Percentiles rank a stretch among this genome's conserved stretches.
Conservation (phyloP, 106 monocot species). For the Phalaenopsis aphrodite region DNA sequence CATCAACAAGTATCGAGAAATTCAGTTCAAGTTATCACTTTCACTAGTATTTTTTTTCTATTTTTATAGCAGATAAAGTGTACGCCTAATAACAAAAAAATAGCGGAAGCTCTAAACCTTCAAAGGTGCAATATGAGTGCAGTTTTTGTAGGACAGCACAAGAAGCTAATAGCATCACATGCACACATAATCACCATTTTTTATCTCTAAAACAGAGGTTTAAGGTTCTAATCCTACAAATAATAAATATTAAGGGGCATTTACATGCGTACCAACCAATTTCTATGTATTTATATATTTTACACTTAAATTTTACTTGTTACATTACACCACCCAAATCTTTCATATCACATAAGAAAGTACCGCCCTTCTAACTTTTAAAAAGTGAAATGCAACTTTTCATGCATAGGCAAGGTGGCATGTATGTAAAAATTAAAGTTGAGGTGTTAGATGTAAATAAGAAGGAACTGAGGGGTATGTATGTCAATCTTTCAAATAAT, state of each 20-base stretch:
- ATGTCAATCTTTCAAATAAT: not conserved
- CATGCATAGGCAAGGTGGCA: too few species aligned
- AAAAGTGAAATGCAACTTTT: too few species aligned
- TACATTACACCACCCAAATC: too few species aligned
- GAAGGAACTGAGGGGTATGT: too few species aligned
- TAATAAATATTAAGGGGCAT: not conserved
- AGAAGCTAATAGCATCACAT: not conserved
- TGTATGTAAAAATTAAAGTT: too few species aligned
- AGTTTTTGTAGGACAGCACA: not conserved
- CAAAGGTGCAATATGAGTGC: not conserved
- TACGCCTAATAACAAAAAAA: not conserved
- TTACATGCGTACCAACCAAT: too few species aligned
- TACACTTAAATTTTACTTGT: too few species aligned
- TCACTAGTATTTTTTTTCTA: not conserved
- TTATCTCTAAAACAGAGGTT: not conserved
- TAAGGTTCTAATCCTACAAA: not conserved
- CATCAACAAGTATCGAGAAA: not conserved
- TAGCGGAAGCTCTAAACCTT: not conserved
- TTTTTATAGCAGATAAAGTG: too few species aligned
- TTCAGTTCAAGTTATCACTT: not conserved
- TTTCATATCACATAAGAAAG: too few species aligned
- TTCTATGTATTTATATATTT: too few species aligned
- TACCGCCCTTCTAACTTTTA: too few species aligned
- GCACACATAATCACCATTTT: not conserved
- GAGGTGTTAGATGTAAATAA: too few species aligned